These are phyloP conservation scores for Lactifluus piperatus DNA, from an alignment of 768 basidiomycete species.

Conservation along the genomic window DNA sequence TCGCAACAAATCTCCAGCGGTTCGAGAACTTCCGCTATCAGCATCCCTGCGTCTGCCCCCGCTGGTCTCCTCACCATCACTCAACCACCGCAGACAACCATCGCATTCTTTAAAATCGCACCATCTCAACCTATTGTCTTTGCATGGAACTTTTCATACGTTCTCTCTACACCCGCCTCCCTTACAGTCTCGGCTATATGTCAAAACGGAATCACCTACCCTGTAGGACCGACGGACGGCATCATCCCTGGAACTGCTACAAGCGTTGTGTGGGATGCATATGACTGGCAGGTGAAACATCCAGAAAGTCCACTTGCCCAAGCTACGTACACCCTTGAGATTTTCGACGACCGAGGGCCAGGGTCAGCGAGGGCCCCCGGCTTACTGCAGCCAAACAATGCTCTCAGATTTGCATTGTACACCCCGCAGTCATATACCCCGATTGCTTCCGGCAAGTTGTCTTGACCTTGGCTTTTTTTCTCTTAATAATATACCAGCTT, in stretches of 20 bases:
- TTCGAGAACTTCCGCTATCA: background rate
- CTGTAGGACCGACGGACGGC: constrained; percentile 73
- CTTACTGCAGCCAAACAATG: constrained; percentile 57
- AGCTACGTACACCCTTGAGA: constrained; percentile 67
- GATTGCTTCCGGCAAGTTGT: constrained; percentile 40
- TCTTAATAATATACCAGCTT: background rate
- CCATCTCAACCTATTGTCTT: constrained; percentile 67
- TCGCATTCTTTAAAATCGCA: constrained; percentile 87
- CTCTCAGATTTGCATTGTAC: constrained; percentile 77
- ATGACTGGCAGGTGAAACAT: constrained; percentile 55
- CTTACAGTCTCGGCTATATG: constrained; percentile 78
- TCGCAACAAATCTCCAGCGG: background rate
- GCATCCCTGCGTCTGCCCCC: constrained; percentile 43
- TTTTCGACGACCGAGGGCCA: constrained; percentile 77
- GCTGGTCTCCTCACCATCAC: constrained; percentile 67
- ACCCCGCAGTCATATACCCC: constrained; percentile 66
- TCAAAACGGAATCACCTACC: constrained; percentile 84
- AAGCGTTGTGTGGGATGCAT: constrained; percentile 72
- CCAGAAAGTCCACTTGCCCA: constrained; percentile 62
- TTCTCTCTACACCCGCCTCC: constrained; percentile 60
- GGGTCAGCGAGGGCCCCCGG: constrained; percentile 52
- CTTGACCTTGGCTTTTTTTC: background rate
- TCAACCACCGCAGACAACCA: constrained; percentile 70
- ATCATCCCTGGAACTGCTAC: constrained; percentile 65
- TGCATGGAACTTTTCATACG: constrained; percentile 80